These are phyloP conservation scores for Quercus variabilis DNA, from an alignment of 306 rosid species.

Conservation along the genomic window DNA sequence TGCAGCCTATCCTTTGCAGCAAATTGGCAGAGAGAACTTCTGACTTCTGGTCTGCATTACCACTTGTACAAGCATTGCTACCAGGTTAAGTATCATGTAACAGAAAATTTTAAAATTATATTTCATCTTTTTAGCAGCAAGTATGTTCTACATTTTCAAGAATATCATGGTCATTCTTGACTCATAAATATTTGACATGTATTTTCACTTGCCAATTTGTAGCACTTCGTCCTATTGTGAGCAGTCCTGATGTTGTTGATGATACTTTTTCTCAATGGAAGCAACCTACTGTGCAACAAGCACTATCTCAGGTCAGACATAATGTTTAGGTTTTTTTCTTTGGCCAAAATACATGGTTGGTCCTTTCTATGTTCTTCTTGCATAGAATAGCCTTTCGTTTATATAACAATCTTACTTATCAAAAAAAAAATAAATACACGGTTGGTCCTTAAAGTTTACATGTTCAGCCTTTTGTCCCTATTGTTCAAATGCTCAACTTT, in stretches of 20 bases:
- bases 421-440: too few relatives aligned
- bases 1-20: conserved; percentile 84
- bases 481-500: too few relatives aligned
- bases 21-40: conserved; percentile 77
- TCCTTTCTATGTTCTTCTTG: too few relatives aligned
- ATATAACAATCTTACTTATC: too few relatives aligned
- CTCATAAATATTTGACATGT: conserved; percentile 9
- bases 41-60: conserved; percentile 72
- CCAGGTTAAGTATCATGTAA: conserved; percentile 62
- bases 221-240: conserved; percentile 85
- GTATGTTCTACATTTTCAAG: not conserved
- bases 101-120: not conserved
- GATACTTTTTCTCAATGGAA: conserved; percentile 78
- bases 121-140: not conserved
- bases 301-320: conserved; percentile 71
- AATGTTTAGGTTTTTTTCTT: not conserved
- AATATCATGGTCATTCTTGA: not conserved
- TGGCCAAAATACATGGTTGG: too few relatives aligned
- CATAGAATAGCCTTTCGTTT: too few relatives aligned
- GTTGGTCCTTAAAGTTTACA: too few relatives aligned
- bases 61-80: conserved; percentile 82
- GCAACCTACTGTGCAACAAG: conserved; percentile 81
- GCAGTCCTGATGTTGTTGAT: conserved; percentile 60
- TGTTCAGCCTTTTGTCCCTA: too few relatives aligned
- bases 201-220: conserved; percentile 20